Conservation (phyloP, 2,329 filamentous ascomycete genomes). For the Mycosphaerella sp. region DNA sequence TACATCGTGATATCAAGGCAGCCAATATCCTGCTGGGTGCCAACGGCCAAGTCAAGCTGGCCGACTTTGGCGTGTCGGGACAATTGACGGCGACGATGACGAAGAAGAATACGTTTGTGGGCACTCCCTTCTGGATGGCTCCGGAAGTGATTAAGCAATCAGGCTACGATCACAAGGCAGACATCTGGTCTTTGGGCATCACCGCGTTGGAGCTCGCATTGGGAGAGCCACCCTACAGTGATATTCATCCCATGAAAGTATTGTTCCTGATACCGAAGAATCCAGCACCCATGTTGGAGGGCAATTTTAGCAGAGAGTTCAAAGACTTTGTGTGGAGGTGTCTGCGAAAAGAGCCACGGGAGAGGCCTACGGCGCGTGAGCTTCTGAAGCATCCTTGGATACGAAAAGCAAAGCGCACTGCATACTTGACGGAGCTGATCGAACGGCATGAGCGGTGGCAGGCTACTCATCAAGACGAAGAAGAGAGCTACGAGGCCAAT, state of each 20-base stretch:
- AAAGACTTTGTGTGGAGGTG: conserved; percentile 57
- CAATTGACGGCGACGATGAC: conserved; percentile 98
- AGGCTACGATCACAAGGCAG: conserved; percentile 94
- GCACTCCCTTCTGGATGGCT: conserved; percentile 99
- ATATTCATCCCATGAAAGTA: conserved; percentile 98
- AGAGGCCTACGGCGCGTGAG: conserved; percentile 79
- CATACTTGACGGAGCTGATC: conserved; percentile 93
- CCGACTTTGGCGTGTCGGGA: conserved; percentile 94
- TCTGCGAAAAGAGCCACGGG: conserved; percentile 79
- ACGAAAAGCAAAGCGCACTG: conserved; percentile 84
- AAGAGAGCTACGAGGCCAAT: conserved; percentile 57
- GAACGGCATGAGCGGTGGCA: conserved; percentile 85
- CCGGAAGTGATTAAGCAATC: conserved; percentile 98
- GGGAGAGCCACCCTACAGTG: conserved; percentile 88
- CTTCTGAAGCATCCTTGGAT: conserved; percentile 87
- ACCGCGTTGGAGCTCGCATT: conserved; percentile 87
- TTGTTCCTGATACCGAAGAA: conserved; percentile 96
- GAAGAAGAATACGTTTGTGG: conserved; percentile 98
- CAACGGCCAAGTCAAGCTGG: conserved; percentile 92
- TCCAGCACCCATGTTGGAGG: conserved; percentile 64
- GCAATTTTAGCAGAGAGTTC: conserved; percentile 44
- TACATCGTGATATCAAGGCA: conserved; percentile 97
- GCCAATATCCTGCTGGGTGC: conserved; percentile 86
- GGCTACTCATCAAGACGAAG: conserved; percentile 66
- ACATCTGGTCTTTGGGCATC: conserved; percentile 96